Base-by-base conservation (phyloP, 495 filamentous ascomycete genomes). In the Aspergillus egyptiacus region DNA sequence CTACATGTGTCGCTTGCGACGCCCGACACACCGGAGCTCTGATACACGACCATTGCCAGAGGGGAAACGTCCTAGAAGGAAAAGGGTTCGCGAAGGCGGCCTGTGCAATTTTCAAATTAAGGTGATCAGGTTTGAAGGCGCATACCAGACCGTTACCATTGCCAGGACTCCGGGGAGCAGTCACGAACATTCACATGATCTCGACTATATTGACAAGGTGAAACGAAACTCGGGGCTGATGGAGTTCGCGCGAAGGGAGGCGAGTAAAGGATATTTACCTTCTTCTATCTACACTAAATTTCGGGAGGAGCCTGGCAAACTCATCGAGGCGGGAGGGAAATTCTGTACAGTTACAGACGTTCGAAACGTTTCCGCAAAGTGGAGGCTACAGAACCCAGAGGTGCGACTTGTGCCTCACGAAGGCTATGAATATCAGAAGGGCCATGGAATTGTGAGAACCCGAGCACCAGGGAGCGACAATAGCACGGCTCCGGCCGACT, bases 31-130 rank as follows among this genome's bases (percentile, higher is more conserved):
- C 41, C 65, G 66, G 32, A 61, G 66, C 25, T 68, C 67, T 3
- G 70, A 69, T 35, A 66, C 65, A 15, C 63, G 72, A 13, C 74
- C 73, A 20, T 59, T 75, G 24, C 70, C 71, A n/a, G 72, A 76
- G 48, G 74, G 74, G n/a, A 73, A 75, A 43, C 66, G 70, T 15
- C 66, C 72, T 18, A 65, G 74, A 9, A 76, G 72, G 51, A 77
- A 75, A 55, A 65, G 71, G 31, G 67, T 71, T 6, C 63, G 74
- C 33, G 74, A 77, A 58, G 73, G 73, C 6, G 73, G 73, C 1
- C 67, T 72, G 13, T 77, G 74, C 58, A 74, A 76, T 45, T 72
- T 75, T 52, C 68, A 71, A 51, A 70, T 77, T 56, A 77, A 76
- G 41, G 72, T 74, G 23, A 65, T 76, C 28, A 64, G 63, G 20